These are phyloP conservation scores for Trametes coccinea DNA, from an alignment of 768 basidiomycete species.

Conservation along the genomic window DNA sequence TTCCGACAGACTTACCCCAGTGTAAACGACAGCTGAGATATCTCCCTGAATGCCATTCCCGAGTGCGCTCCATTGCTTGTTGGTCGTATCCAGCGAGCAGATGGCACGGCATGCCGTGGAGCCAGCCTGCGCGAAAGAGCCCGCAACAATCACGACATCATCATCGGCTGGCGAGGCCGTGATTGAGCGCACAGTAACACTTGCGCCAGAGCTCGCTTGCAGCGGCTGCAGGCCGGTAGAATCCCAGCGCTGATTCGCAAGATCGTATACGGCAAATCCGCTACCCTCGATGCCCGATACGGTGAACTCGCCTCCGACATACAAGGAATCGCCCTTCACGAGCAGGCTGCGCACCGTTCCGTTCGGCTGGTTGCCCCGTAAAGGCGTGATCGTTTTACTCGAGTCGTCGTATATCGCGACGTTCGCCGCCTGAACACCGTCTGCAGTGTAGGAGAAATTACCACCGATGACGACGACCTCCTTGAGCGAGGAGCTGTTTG, in stretches of 20 bases:
- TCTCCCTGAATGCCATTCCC: conserved; percentile 83
- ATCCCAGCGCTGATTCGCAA: conserved; percentile 64
- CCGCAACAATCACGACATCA: conserved; percentile 75
- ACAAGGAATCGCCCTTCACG: conserved; percentile 69
- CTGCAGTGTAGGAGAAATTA: conserved; percentile 70
- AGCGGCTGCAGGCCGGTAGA: conserved; percentile 59
- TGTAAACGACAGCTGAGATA: conserved; percentile 74
- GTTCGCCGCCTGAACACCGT: conserved; percentile 45
- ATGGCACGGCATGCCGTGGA: conserved; percentile 72
- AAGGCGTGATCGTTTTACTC: conserved; percentile 48
- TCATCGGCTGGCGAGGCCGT: conserved; percentile 58
- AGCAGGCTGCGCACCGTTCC: conserved; percentile 79
- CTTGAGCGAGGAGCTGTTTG: conserved; percentile 64
- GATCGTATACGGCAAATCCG: conserved; percentile 81
- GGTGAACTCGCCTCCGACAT: conserved; percentile 84
- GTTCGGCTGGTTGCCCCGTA: conserved; percentile 62
- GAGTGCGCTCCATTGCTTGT: conserved; percentile 78
- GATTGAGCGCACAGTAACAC: conserved; percentile 72
- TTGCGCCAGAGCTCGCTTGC: conserved; percentile 50
- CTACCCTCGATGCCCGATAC: conserved; percentile 55
- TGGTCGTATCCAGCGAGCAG: conserved; percentile 68
- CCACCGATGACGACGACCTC: conserved; percentile 84
- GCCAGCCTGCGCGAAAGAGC: conserved; percentile 83
- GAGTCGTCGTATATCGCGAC: conserved; percentile 72
- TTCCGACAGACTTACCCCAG: conserved; percentile 59